Conservation (phyloP, 2,329 filamentous ascomycete genomes). For the Diplodia intermedia region DNA sequence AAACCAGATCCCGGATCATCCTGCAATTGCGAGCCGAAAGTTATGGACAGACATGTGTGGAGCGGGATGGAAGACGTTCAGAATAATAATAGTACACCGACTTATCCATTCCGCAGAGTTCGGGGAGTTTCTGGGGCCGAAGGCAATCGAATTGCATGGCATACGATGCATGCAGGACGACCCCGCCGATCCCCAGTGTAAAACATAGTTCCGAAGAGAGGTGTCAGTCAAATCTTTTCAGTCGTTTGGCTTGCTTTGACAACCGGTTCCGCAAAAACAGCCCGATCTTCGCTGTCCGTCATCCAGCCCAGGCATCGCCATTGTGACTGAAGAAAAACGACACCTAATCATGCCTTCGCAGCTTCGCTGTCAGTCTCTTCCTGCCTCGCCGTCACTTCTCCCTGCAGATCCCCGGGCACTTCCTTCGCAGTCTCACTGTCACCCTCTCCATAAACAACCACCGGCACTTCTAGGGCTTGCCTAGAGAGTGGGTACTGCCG, state of each 20-base stretch:
- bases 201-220: not conserved
- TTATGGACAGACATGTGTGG: not conserved
- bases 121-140: no score
- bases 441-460: not conserved
- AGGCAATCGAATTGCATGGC: no score
- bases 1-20: no score
- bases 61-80: not conserved
- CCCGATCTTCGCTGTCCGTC: not conserved
- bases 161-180: not conserved
- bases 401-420: no score
- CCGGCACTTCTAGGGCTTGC: not conserved
- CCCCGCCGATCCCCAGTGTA: not conserved
- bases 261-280: not conserved
- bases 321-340: not conserved
- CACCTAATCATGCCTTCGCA: conserved; percentile 1
- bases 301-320: not conserved
- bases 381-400: not conserved
- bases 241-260: not conserved
- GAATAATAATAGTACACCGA: not conserved
- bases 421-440: not conserved
- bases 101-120: not conserved
- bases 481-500: not conserved
- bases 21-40: no score
- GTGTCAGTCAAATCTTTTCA: not conserved
- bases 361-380: not conserved